A percentile compares a stretch with the other conserved stretches of the same genome.
These are phyloP conservation scores for Urtica urens DNA, from an alignment of 306 rosid species.

Conservation along the genomic window DNA sequence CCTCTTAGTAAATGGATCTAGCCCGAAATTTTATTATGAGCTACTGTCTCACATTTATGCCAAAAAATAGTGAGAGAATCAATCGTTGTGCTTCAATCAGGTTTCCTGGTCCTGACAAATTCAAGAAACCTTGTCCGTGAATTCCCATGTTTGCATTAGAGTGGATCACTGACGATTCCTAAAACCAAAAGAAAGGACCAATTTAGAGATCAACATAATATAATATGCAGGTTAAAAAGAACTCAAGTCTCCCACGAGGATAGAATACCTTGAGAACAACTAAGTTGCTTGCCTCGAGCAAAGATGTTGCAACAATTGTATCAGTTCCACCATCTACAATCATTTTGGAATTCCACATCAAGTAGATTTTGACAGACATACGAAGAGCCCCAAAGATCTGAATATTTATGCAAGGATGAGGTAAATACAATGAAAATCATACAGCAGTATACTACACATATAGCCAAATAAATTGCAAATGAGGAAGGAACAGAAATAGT, in stretches of 20 bases:
- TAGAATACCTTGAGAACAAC: constrained; percentile 79
- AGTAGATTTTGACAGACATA: constrained; percentile 85
- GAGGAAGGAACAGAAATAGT: not conserved
- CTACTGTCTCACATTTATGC: constrained; percentile 51
- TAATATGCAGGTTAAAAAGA: constrained; percentile 11
- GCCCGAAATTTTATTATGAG: not conserved
- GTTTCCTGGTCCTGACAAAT: constrained; percentile 91
- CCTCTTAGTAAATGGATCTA: not conserved
- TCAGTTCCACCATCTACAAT: constrained; percentile 65
- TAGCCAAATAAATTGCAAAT: not conserved
- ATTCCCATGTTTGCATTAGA: constrained; percentile 93
- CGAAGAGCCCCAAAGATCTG: constrained; percentile 97
- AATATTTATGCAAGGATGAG: constrained; percentile 3
- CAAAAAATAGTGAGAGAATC: constrained; percentile 66
- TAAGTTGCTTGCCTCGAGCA: constrained; percentile 90
- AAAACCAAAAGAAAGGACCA: constrained; percentile 18
- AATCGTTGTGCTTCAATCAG: constrained; percentile 84
- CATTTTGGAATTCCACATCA: constrained; percentile 86
- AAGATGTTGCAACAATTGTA: constrained; percentile 64
- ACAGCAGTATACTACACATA: not conserved
- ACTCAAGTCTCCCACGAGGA: constrained; percentile 1
- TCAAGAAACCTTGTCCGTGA: constrained; percentile 92
- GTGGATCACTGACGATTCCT: constrained; percentile 86
- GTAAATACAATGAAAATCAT: not conserved
- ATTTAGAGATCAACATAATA: constrained; percentile 17